Percentiles rank a stretch among this genome's conserved stretches.
These are phyloP conservation scores for Tricholoma bakamatsutake DNA, from an alignment of 768 basidiomycete species.

Conservation along the genomic window DNA sequence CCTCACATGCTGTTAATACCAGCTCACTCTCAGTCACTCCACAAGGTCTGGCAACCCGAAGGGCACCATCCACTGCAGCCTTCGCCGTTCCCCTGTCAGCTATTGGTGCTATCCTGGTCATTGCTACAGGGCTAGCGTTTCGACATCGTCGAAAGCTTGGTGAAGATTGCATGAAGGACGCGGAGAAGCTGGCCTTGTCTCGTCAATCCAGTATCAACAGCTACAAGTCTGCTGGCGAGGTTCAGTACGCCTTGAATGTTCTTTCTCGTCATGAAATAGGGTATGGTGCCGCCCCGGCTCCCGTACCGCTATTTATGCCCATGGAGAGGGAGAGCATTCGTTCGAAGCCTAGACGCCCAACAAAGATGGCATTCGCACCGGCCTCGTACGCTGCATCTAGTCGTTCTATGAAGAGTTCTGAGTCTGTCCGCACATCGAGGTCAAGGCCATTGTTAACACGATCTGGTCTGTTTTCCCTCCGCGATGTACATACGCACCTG, in stretches of 20 bases:
- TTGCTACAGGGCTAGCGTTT: slow-evolving; percentile 23
- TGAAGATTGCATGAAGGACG: slow-evolving; percentile 13
- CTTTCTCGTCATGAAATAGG: slow-evolving; percentile 12
- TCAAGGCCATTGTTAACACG: slow-evolving; percentile 7
- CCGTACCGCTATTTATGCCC: slow-evolving; percentile 19
- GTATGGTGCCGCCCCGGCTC: slow-evolving; percentile 8
- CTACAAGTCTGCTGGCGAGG: slow-evolving; percentile 14
- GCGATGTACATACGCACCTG: neutral
- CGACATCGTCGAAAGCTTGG: slow-evolving; percentile 21
- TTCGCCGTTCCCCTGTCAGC: slow-evolving; percentile 30
- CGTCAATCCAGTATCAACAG: slow-evolving; percentile 12
- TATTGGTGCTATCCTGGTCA: slow-evolving; percentile 24
- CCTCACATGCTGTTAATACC: neutral
- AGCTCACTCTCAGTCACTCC: slow-evolving; percentile 3
- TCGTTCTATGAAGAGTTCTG: neutral
- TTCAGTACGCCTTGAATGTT: slow-evolving; percentile 15
- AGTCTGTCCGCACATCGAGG: neutral
- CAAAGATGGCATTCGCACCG: slow-evolving; percentile 6
- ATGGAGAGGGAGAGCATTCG: slow-evolving; percentile 1
- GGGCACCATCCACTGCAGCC: slow-evolving; percentile 22
- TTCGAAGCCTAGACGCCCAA: slow-evolving; percentile 3
- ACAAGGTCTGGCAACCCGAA: slow-evolving; percentile 18
- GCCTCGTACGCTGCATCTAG: slow-evolving; percentile 8
- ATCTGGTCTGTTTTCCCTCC: neutral
- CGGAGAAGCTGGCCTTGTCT: slow-evolving; percentile 15